Percentiles rank a stretch among this genome's conserved stretches.
These are phyloP conservation scores for Gossypium trilobum DNA, from an alignment of 441 rosid species.

Conservation along the genomic window DNA sequence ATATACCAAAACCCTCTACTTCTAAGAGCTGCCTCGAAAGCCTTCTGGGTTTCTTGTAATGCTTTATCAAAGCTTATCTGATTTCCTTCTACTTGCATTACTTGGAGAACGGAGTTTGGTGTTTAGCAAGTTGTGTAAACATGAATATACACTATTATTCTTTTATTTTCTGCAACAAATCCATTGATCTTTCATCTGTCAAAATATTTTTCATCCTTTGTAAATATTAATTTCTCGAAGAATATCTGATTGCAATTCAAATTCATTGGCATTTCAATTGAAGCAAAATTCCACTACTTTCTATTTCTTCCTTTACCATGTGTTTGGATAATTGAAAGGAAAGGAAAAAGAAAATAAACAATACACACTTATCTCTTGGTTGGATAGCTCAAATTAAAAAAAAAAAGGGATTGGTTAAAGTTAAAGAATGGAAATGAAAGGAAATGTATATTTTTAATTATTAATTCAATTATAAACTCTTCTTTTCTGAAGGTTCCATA, in stretches of 20 bases:
- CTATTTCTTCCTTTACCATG: not conserved
- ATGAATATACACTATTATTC: conserved; percentile 21
- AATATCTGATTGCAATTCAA: conserved; percentile 27
- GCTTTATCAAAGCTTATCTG: conserved; percentile 80
- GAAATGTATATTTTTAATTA: too few relatives aligned
- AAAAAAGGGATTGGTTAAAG: too few relatives aligned
- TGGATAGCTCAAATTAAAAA: too few relatives aligned
- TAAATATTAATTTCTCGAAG: conserved; percentile 29
- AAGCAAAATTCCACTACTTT: not conserved
- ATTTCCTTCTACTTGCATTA: conserved; percentile 7
- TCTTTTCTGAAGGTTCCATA: not conserved
- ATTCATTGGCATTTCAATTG: conserved; percentile 18
- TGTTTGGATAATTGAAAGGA: too few relatives aligned
- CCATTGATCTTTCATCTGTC: conserved; percentile 17
- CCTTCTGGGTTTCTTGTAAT: conserved; percentile 81
- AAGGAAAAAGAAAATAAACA: too few relatives aligned
- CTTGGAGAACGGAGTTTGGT: conserved; percentile 16
- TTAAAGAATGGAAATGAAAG: not conserved
- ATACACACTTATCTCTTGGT: too few relatives aligned
- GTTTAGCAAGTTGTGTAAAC: conserved; percentile 22
- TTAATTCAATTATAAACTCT: not conserved
- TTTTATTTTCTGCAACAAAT: conserved; percentile 21
- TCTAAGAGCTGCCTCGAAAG: conserved; percentile 63
- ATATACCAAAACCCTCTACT: conserved; percentile 81
- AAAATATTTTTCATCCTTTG: conserved; percentile 23